Conservation (phyloP, 345 rosid genomes). For the Microthlaspi erraticum region DNA sequence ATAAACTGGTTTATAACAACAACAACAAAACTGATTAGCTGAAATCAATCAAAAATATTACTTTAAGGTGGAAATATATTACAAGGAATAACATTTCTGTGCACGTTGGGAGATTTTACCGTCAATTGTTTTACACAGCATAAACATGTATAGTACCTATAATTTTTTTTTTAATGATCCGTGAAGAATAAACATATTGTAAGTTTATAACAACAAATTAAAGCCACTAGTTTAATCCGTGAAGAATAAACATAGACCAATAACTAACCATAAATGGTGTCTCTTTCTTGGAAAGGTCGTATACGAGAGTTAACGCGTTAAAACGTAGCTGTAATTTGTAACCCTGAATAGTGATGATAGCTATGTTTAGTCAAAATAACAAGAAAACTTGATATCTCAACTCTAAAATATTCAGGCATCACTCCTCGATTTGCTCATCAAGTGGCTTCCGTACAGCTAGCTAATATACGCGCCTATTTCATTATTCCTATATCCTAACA, state of each 20-base stretch:
- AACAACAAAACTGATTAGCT: neutral
- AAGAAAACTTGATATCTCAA: conserved; percentile 10
- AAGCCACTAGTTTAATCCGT: neutral
- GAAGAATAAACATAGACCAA: conserved; percentile 27
- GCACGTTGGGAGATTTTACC: conserved; percentile 25
- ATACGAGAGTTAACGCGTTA: conserved; percentile 40
- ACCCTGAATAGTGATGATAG: conserved; percentile 35
- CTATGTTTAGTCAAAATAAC: conserved; percentile 24
- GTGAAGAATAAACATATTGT: conserved; percentile 33
- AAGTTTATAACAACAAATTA: conserved; percentile 4
- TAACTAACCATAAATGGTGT: conserved; percentile 11
- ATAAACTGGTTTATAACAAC: neutral
- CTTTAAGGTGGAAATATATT: neutral
- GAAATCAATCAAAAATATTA: neutral
- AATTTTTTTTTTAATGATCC: neutral
- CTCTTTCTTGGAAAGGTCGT: conserved; percentile 38
- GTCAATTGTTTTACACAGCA: neutral
- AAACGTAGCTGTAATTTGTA: conserved; percentile 45
- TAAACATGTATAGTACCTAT: too few species aligned
- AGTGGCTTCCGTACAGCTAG: conserved; percentile 46
- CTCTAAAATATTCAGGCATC: conserved; percentile 22
- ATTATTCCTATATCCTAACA: conserved; percentile 22
- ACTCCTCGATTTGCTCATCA: conserved; percentile 43
- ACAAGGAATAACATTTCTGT: conserved; percentile 13
- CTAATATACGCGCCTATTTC: conserved; percentile 2